Conservation (phyloP, 129 eudicot genomes). For the Gnaphalium uliginosum region DNA sequence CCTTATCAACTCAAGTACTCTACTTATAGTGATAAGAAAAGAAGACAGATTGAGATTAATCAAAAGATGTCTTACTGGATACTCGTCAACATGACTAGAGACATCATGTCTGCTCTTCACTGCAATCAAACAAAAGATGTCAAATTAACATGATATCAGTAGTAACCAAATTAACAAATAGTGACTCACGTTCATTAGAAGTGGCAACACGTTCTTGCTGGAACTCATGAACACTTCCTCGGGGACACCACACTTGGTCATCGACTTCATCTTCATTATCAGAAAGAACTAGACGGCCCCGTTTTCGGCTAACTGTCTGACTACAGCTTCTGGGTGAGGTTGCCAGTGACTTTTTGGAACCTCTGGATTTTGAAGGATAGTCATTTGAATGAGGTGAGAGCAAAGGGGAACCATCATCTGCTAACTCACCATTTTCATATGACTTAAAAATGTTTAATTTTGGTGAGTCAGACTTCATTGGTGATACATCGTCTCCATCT, state of each 20-base stretch:
- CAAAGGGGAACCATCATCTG: constrained; percentile 49
- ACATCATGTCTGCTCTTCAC: constrained; percentile 42
- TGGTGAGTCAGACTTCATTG: constrained; percentile 49
- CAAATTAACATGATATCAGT: constrained; percentile 10
- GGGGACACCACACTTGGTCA: constrained; percentile 36
- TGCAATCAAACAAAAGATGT: constrained; percentile 39
- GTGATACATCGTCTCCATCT: constrained; percentile 50
- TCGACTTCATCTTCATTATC: constrained; percentile 74
- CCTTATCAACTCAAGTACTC: not conserved
- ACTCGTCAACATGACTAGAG: constrained; percentile 34
- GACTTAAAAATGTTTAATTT: constrained; percentile 35
- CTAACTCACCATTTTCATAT: constrained; percentile 37
- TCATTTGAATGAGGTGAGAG: constrained; percentile 40
- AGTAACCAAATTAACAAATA: constrained; percentile 1
- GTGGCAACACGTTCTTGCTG: constrained; percentile 64
- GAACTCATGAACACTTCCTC: constrained; percentile 26
- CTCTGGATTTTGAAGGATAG: constrained; percentile 28
- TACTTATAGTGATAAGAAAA: not conserved
- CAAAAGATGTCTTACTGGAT: constrained; percentile 46
- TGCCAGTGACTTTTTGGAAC: constrained; percentile 39
- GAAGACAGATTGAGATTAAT: not conserved
- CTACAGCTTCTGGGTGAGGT: constrained; percentile 52
- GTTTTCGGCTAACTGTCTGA: constrained; percentile 68
- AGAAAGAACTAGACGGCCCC: constrained; percentile 69
- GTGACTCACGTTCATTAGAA: constrained; percentile 69